Base-by-base conservation (phyloP, 2,329 filamentous ascomycete genomes). In the Ophiostoma sp. region DNA sequence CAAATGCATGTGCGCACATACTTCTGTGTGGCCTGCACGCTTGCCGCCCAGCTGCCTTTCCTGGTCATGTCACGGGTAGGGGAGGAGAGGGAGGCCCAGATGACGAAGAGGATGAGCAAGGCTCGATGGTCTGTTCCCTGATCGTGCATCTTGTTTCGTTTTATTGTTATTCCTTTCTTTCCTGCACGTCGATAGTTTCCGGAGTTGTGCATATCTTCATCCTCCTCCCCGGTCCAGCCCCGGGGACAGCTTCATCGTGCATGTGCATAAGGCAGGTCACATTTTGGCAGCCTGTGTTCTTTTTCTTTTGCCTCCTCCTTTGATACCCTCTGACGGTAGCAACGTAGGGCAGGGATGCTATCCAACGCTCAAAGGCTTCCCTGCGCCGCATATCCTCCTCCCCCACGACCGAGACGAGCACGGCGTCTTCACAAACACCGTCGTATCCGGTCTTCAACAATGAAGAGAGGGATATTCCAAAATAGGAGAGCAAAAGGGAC, bases 131-230 rank as follows among this genome's bases (percentile, higher is more conserved):
- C 36, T 45, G 61, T 45, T 64, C 61, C 28, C n/a, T 64, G 61
- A 33, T 63, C 33, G n/a, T 45, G 61, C 61, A 42, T 61, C 17
- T 48, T 15, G 42, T n/a, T 61, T 36, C 7, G 57, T 19, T 25
- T 42, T 15, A 3, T 6, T 15, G 11, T 6, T 28, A 36, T 55
- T 11, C 22, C 19, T 64, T 25, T 15, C 9, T 15, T 42, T 64
- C 8, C 19, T 17, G 59, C 59, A 64, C 33, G n/a, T 42, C 4
- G 11, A 8, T 36, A 25, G 3, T 15, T 64, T 42, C 36, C 39
- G 59, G 36, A 64, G 19, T 25, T 64, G 59, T 64, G 59, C 61
- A 45, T 45, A 64, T 42, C 61, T 42, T 45, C 36, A 28, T 25
- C 33, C 61, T 63, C 11, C 19, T n/a, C 28, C 19, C n/a, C 3